Evolutionary conservation across 352 stramenopile species (phyloP).

Genomic region (Pythium chondricola): DNA sequence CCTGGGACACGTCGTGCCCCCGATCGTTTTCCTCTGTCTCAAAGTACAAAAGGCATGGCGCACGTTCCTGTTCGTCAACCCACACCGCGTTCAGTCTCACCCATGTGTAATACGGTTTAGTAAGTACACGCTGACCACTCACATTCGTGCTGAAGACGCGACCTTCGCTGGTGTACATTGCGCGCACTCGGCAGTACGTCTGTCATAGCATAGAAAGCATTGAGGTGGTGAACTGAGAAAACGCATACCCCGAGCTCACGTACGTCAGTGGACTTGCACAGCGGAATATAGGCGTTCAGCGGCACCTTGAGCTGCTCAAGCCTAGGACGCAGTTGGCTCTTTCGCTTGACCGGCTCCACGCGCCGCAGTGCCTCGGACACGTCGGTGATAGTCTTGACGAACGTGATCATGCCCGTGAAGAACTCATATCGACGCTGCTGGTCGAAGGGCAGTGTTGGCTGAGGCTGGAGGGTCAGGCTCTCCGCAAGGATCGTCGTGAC

Average conservation of each 20-base stretch:
- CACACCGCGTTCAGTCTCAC: too few relatives aligned
- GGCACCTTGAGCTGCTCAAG: constrained; percentile 53
- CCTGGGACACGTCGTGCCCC: constrained; percentile 50
- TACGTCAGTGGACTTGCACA: constrained; percentile 80
- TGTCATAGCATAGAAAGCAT: too few relatives aligned
- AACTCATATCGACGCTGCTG: constrained; percentile 68
- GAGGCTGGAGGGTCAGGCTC: constrained; percentile 21
- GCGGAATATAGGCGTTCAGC: constrained; percentile 57
- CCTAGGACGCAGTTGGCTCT: constrained; percentile 37
- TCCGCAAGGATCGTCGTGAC: constrained; percentile 9
- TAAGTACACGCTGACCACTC: neutral
- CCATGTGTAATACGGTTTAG: too few relatives aligned
- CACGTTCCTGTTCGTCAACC: constrained; percentile 52
- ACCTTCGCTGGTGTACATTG: constrained; percentile 55
- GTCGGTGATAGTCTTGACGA: constrained; percentile 79
- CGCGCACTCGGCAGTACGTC: constrained; percentile 55
- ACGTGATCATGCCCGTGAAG: constrained; percentile 75
- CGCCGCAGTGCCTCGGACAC: constrained; percentile 64
- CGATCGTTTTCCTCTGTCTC: constrained; percentile 42
- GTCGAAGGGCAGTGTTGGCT: constrained; percentile 14
- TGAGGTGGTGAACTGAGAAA: too few relatives aligned
- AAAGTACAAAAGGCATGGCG: constrained; percentile 71
- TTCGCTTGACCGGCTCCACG: constrained; percentile 60
- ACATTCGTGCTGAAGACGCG: constrained; percentile 70
- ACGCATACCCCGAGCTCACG: constrained; percentile 1